phyloP scores from a whole-genome alignment of 345 rosid species.

The Salix udensis region DNA sequence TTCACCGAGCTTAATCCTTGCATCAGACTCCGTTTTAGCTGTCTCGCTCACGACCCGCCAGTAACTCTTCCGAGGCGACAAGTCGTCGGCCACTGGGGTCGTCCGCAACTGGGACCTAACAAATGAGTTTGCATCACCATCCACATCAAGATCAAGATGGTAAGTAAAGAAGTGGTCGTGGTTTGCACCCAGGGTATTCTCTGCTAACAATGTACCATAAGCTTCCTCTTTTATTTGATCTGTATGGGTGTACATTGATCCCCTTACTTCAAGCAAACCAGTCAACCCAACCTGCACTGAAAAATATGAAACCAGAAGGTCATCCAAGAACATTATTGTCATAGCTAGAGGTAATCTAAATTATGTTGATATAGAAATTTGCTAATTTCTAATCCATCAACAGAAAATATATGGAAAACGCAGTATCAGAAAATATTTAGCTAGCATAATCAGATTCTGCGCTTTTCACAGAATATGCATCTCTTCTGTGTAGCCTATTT shows the following conservation, averaged over 20 bases:
- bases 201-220: conserved; percentile 44
- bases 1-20: conserved; percentile 24
- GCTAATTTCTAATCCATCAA: no score
- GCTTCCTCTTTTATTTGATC: conserved; percentile 35
- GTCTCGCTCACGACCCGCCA: conserved; percentile 36
- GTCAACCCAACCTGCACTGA: conserved; percentile 40
- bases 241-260: conserved; percentile 18
- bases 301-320: no score
- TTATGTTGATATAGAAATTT: no score
- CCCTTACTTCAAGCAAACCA: conserved; percentile 42
- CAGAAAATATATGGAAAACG: no score
- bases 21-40: conserved; percentile 41
- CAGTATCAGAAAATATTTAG: no score
- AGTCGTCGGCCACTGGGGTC: conserved; percentile 11
- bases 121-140: conserved; percentile 42
- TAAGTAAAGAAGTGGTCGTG: conserved; percentile 52
- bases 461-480: background rate
- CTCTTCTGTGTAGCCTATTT: background rate
- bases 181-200: conserved; percentile 30
- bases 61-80: conserved; percentile 40
- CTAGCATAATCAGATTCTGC: no score
- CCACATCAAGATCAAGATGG: conserved; percentile 48
- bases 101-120: conserved; percentile 33
- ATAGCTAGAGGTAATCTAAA: no score
- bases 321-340: no score